Evolutionary conservation across 495 filamentous ascomycete genomes (phyloP).

Genomic region (Podospora appendiculata): DNA sequence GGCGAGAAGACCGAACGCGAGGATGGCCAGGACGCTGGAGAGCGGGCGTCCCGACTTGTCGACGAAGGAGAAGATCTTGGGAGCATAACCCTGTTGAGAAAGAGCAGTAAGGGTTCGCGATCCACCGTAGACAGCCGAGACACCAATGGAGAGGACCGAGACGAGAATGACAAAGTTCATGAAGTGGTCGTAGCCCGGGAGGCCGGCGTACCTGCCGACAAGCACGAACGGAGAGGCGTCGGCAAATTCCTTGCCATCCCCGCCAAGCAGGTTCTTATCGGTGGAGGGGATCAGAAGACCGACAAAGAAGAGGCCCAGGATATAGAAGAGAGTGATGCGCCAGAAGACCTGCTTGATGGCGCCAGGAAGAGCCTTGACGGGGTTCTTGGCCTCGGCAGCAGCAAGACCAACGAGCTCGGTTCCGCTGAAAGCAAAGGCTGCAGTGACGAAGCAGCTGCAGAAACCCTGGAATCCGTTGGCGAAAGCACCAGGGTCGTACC

Average conservation of each 20-base stretch:
- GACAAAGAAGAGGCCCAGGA: slow-evolving; percentile 65
- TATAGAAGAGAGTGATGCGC: slow-evolving; percentile 66
- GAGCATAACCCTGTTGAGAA: slow-evolving; percentile 48
- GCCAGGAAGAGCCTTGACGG: slow-evolving; percentile 54
- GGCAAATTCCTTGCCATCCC: slow-evolving; percentile 31
- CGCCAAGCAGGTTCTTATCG: slow-evolving; percentile 45
- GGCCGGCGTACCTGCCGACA: slow-evolving; percentile 57
- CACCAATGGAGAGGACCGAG: slow-evolving; percentile 59
- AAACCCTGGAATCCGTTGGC: slow-evolving; percentile 64
- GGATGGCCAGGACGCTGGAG: slow-evolving; percentile 33
- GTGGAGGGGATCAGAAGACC: slow-evolving; percentile 60
- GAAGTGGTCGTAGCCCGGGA: slow-evolving; percentile 58
- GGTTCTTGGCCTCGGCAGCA: slow-evolving; percentile 61
- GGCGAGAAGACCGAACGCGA: slow-evolving; percentile 45
- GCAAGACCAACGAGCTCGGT: slow-evolving; percentile 69
- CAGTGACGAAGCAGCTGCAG: slow-evolving; percentile 66
- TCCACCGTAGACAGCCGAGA: slow-evolving; percentile 61
- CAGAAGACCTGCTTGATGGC: slow-evolving; percentile 71
- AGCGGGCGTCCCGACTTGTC: slow-evolving; percentile 54
- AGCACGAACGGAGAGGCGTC: slow-evolving; percentile 69
- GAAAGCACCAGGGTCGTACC: slow-evolving; percentile 66
- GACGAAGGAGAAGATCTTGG: slow-evolving; percentile 51
- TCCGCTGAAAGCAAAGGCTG: slow-evolving; percentile 65
- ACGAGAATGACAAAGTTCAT: slow-evolving; percentile 70
- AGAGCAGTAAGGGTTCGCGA: slow-evolving; percentile 62